Percentiles rank a stretch among this genome's conserved stretches.
Conservation (phyloP, 179 eudicot species). For the Spinacia oleracea region DNA sequence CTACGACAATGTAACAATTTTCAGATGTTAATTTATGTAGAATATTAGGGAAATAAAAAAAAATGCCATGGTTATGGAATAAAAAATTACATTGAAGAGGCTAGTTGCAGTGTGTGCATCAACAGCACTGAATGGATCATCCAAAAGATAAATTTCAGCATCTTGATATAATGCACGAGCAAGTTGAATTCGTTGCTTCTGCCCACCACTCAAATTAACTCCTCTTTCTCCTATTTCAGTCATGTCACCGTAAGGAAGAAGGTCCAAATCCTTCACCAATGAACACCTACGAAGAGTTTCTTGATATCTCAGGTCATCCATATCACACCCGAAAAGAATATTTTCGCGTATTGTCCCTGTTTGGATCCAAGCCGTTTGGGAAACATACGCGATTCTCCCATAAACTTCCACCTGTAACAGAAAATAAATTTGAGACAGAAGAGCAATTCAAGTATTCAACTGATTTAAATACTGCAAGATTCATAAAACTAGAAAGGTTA, state of each 20-base stretch:
- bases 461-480: conserved; percentile 10
- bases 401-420: conserved; percentile 51
- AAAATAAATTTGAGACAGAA: too few species aligned
- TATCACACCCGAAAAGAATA: conserved; percentile 58
- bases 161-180: too few species aligned
- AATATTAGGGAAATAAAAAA: background rate
- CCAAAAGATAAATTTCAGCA: too few species aligned
- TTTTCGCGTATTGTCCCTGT: conserved; percentile 75
- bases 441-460: too few species aligned
- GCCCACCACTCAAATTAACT: too few species aligned
- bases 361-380: conserved; percentile 87
- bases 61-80: too few species aligned
- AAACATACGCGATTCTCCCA: conserved; percentile 69
- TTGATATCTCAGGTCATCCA: conserved; percentile 57
- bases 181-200: too few species aligned
- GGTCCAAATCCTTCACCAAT: conserved; percentile 62
- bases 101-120: conserved; percentile 81
- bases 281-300: conserved; percentile 66
- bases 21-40: too few species aligned
- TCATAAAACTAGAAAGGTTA: background rate
- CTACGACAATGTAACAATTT: conserved; percentile 32
- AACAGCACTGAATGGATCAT: conserved; percentile 89
- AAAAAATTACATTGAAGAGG: conserved; percentile 51
- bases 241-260: too few species aligned
- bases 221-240: too few species aligned